phyloP scores from a whole-genome alignment of 2,329 filamentous ascomycete species.

The Mollisiaceae sp. region DNA sequence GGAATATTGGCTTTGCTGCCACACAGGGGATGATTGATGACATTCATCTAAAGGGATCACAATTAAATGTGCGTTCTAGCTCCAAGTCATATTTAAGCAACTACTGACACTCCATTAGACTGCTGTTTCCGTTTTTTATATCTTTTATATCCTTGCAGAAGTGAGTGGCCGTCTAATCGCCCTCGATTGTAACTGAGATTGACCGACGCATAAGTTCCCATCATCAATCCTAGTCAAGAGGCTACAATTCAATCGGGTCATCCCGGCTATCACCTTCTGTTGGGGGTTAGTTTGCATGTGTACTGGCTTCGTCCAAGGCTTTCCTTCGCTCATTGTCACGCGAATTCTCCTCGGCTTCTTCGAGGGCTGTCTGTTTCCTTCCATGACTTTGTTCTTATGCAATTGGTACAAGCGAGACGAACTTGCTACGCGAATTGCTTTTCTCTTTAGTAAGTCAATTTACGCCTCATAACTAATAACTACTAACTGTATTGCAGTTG shows the following conservation, averaged over 20 bases:
- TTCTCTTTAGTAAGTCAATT: conserved; percentile 16
- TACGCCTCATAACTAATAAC: neutral
- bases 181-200: neutral
- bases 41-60: conserved; percentile 15
- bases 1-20: conserved; percentile 36
- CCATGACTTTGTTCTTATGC: conserved; percentile 20
- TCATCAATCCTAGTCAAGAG: conserved; percentile 20
- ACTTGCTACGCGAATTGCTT: conserved; percentile 19
- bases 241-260: conserved; percentile 20
- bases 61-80: conserved; percentile 10
- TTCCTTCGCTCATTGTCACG: conserved; percentile 17
- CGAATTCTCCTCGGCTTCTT: conserved; percentile 20
- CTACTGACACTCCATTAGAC: conserved; percentile 7
- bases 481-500: conserved; percentile 3
- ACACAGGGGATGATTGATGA: conserved; percentile 21
- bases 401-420: conserved; percentile 24
- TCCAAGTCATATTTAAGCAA: neutral
- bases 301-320: conserved; percentile 16
- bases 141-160: conserved; percentile 23
- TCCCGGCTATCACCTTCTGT: conserved; percentile 19
- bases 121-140: conserved; percentile 19
- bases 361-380: conserved; percentile 23
- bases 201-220: conserved; percentile 11
- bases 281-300: conserved; percentile 20
- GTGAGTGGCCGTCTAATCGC: neutral